phyloP scores from a whole-genome alignment of 768 basidiomycete genomes.

The Termitomyces sp. region DNA sequence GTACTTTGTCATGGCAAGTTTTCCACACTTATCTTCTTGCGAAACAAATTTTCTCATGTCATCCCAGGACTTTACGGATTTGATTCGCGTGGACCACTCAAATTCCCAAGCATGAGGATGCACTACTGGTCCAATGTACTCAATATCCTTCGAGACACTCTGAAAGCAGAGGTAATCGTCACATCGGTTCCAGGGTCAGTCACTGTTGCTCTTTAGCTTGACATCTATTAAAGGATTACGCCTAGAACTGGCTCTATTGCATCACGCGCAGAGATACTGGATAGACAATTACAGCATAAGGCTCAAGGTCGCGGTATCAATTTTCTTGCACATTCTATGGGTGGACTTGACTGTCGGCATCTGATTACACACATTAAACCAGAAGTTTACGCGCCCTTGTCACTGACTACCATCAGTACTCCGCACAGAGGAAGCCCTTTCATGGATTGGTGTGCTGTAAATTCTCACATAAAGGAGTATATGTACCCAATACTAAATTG shows the following conservation, averaged over 20 bases:
- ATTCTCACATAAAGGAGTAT: slow-evolving; percentile 20
- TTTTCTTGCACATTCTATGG: slow-evolving; percentile 97
- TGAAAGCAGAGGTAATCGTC: slow-evolving; percentile 94
- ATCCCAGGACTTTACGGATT: slow-evolving; percentile 86
- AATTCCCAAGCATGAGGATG: slow-evolving; percentile 77
- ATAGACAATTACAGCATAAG: slow-evolving; percentile 61
- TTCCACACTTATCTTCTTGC: background rate
- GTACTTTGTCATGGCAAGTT: slow-evolving; percentile 91
- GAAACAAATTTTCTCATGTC: slow-evolving; percentile 1
- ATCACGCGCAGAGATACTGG: slow-evolving; percentile 70
- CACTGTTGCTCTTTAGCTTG: background rate
- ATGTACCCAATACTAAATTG: slow-evolving; percentile 1
- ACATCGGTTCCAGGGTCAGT: slow-evolving; percentile 89
- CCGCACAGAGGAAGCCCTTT: slow-evolving; percentile 97
- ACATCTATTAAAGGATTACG: background rate
- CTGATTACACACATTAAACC: slow-evolving; percentile 85
- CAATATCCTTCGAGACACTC: slow-evolving; percentile 65
- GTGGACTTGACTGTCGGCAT: slow-evolving; percentile 91
- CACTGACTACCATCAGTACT: slow-evolving; percentile 84
- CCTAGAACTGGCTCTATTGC: slow-evolving; percentile 83
- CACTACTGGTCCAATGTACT: slow-evolving; percentile 95
- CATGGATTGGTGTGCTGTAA: slow-evolving; percentile 97
- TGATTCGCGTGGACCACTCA: slow-evolving; percentile 78
- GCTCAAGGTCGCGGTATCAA: slow-evolving; percentile 80
- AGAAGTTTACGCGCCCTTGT: slow-evolving; percentile 76